phyloP scores from a whole-genome alignment of 2,329 filamentous ascomycete genomes.

The Aspergillus alliaceus region DNA sequence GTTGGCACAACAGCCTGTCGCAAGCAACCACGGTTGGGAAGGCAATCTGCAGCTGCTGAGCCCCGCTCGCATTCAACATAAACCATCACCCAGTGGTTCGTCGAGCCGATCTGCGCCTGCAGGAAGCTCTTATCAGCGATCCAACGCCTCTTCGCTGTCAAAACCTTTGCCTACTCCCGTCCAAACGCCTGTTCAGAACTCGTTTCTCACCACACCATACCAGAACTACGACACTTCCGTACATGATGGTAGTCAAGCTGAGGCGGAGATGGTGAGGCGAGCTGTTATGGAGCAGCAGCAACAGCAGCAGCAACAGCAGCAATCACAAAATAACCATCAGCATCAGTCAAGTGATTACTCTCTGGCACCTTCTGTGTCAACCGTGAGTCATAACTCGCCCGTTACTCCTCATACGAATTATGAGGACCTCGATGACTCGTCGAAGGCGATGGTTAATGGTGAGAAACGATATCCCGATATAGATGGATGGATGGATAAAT shows the following conservation, averaged over 20 bases:
- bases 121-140: constrained; percentile 40
- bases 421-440: constrained; percentile 54
- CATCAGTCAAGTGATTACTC: constrained; percentile 49
- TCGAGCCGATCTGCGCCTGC: constrained; percentile 43
- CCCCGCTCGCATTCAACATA: constrained; percentile 35
- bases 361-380: constrained; percentile 60
- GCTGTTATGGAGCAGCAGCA: constrained; percentile 53
- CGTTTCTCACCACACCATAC: constrained; percentile 46
- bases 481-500: constrained; percentile 57
- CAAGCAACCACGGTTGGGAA: constrained; percentile 37
- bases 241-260: constrained; percentile 43
- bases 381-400: constrained; percentile 60
- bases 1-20: constrained; percentile 40
- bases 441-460: constrained; percentile 55
- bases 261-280: constrained; percentile 61
- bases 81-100: constrained; percentile 43
- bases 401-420: constrained; percentile 60
- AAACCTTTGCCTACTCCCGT: constrained; percentile 58
- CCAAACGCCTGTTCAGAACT: constrained; percentile 54
- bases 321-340: constrained; percentile 33
- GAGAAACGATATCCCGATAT: constrained; percentile 45
- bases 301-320: constrained; percentile 35
- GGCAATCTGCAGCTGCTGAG: constrained; percentile 37
- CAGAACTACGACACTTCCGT: constrained; percentile 47
- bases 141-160: constrained; percentile 43